Base-by-base conservation (phyloP, 108 stramenopile genomes). In the Aurantiochytrium sp. region DNA sequence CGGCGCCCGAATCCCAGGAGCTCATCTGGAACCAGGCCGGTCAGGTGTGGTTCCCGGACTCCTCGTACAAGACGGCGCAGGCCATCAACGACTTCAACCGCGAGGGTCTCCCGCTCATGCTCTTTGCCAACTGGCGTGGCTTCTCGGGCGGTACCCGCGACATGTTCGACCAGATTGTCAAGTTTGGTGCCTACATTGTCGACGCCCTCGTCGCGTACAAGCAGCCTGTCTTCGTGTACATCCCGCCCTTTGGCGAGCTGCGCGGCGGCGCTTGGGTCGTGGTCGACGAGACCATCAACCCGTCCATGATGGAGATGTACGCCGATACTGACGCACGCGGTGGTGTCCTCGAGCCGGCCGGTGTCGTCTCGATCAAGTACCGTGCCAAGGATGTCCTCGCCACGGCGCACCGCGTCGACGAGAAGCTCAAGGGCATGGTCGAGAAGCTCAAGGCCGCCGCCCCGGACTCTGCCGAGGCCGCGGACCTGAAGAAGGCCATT, bases 251-350 rank as follows among this genome's bases (percentile, higher is more conserved):
- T 90, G 98, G 97, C 43, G 98, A 99, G 90, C 97, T 99, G 29
- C 94, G 99, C 43, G 99, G 99, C 59, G 99, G 99, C 51, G 98
- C 99, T 29, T 99, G 98, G 98, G 99, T 99, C 71, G 99, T 99
- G 5, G 96, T 99, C 28, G 99, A 99, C 96, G 94, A 97, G 35
- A 98, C 98, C 12, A 99, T 99, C 94, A 99, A 99, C 92, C 91
- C 97, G 8, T 91, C 94, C 59, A 96, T 96, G 29, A 99, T 99
- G 99, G 97, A 99, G 93, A 98, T 99, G 98, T 98, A 98, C 93
- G 97, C 97, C 35, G 93, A 97, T 57, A 72, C 93, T 18, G 95
- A 90, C 35, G 96, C 97, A 5, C 93, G 97, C 35, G 98, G 98
- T 59, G 98, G 98, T 44, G 98, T 99, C 43, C 94, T 99, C 44